Conservation (phyloP, 192 early-diverging fungal genomes). For the Lobosporangium transversale region DNA sequence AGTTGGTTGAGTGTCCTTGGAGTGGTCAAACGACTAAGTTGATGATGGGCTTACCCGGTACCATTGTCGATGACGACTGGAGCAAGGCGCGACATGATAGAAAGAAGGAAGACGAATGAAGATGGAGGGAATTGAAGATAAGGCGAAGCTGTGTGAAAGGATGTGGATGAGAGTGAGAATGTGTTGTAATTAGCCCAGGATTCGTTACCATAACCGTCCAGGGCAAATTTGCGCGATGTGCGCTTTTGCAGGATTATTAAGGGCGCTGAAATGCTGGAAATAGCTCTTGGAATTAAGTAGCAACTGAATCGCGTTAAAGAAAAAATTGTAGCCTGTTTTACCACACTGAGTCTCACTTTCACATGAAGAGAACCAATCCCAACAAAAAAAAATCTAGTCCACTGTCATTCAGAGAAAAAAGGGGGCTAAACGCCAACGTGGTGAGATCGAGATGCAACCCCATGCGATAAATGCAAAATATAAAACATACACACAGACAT, state of each 20-base stretch:
- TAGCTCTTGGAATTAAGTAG: too few relatives aligned
- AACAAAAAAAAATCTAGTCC: too few relatives aligned
- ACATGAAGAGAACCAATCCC: constrained; percentile 1
- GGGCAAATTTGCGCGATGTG: not conserved
- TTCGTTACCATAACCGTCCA: not conserved
- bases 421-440: not conserved
- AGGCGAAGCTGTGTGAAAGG: constrained; percentile 4
- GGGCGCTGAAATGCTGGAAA: too few relatives aligned
- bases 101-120: not conserved
- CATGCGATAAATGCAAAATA: not conserved
- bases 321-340: too few relatives aligned
- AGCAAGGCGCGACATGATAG: constrained; percentile 63
- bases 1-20: too few relatives aligned
- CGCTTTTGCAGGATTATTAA: not conserved
- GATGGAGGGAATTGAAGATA: constrained; percentile 1
- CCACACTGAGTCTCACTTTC: too few relatives aligned
- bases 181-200: not conserved
- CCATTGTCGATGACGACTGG: constrained; percentile 98
- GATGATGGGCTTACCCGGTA: constrained; percentile 88
- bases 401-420: not conserved
- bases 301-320: too few relatives aligned
- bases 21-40: too few relatives aligned
- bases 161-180: not conserved
- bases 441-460: not conserved
- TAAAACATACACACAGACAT: not conserved